A percentile compares a stretch with the other conserved stretches of the same genome.
These are phyloP conservation scores for Nephelium lappaceum DNA, from an alignment of 345 rosid species.

Conservation along the genomic window DNA sequence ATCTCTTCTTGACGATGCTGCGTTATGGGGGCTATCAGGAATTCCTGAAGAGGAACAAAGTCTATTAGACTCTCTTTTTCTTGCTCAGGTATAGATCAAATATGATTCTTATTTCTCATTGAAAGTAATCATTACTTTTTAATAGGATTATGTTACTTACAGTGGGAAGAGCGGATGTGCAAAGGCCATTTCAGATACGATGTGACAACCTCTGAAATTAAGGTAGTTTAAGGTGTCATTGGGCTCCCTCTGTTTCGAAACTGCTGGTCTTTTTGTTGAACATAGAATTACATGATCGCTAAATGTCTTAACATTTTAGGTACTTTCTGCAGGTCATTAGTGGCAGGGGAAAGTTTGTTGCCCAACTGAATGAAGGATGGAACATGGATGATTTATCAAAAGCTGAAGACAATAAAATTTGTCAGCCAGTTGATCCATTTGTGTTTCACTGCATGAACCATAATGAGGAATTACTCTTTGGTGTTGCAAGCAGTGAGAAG, in stretches of 20 bases:
- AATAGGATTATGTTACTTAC: slow-evolving; percentile 19
- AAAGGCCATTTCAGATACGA: slow-evolving; percentile 35
- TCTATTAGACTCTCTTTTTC: slow-evolving; percentile 38
- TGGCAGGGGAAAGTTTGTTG: slow-evolving; percentile 38
- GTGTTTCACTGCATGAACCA: slow-evolving; percentile 24
- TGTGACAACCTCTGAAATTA: slow-evolving; percentile 35
- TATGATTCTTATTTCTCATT: neutral
- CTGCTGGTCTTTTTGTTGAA: neutral
- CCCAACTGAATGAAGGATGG: slow-evolving; percentile 36
- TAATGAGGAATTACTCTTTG: slow-evolving; percentile 37
- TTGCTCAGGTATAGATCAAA: slow-evolving; percentile 31
- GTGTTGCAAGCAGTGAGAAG: slow-evolving; percentile 31
- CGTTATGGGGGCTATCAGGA: slow-evolving; percentile 10
- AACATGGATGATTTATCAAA: slow-evolving; percentile 16
- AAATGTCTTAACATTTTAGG: slow-evolving; percentile 3
- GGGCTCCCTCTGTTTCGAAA: neutral
- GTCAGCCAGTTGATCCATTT: slow-evolving; percentile 11
- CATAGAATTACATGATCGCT: neutral
- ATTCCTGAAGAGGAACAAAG: slow-evolving; percentile 33
- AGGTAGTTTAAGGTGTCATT: slow-evolving; percentile 25
- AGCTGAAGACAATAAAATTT: slow-evolving; percentile 16
- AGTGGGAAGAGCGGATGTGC: slow-evolving; percentile 47
- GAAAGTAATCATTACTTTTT: neutral
- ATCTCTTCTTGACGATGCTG: slow-evolving; percentile 21
- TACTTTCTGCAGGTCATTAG: slow-evolving; percentile 29